Conservation (phyloP, 73 alveolate genomes). For the Tetrahymena borealis region DNA sequence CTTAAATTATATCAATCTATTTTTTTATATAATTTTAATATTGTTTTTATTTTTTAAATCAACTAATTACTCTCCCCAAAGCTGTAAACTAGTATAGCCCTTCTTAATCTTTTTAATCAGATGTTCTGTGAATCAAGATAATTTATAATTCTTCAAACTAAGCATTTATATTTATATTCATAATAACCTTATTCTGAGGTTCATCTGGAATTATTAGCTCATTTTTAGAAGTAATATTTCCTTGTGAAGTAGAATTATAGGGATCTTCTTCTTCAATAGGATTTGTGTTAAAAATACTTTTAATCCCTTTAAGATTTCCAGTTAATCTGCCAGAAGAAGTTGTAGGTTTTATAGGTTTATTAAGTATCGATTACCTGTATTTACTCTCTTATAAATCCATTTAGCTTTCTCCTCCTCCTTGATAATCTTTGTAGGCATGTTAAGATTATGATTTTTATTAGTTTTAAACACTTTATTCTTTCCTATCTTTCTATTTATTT, state of each 20-base stretch:
- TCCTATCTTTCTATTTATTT: neutral
- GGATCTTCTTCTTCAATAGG: neutral
- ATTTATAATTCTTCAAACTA: neutral
- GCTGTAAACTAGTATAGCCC: neutral
- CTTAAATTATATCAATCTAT: neutral
- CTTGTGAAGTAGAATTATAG: neutral
- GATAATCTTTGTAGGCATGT: neutral
- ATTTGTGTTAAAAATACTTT: neutral
- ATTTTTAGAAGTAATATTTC: neutral
- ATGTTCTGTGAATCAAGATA: neutral
- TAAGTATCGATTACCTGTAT: neutral
- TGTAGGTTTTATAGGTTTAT: neutral
- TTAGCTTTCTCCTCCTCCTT: neutral
- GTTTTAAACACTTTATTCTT: neutral
- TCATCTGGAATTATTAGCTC: neutral
- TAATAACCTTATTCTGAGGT: neutral
- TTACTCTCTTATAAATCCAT: neutral
- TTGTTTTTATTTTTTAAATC: neutral
- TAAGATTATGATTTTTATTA: neutral
- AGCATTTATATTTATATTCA: neutral
- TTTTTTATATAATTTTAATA: neutral
- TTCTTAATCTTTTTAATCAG: neutral
- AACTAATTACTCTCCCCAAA: neutral
- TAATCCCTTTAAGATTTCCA: neutral
- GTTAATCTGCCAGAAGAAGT: neutral